A percentile compares a stretch with the other conserved stretches of the same genome.
Evolutionary conservation across 2,329 filamentous ascomycete genomes (phyloP).

Genomic region (Aspergillus carbonarius): DNA sequence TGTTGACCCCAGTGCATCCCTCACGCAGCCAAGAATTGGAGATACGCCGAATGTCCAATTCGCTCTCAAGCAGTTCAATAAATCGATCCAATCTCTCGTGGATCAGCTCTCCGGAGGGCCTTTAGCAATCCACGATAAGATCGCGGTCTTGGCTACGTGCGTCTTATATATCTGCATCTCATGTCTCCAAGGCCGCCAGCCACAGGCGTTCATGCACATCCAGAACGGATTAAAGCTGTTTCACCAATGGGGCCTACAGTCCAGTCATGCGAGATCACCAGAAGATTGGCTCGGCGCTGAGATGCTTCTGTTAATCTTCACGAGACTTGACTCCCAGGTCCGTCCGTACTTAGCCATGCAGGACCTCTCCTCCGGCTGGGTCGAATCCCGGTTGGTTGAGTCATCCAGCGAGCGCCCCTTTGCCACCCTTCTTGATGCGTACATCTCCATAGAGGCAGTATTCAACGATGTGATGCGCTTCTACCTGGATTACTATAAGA

Average conservation of each 20-base stretch:
- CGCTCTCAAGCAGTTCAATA: not conserved
- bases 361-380: not conserved
- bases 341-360: not conserved
- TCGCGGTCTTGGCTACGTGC: not conserved
- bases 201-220: not conserved
- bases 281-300: not conserved
- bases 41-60: not conserved
- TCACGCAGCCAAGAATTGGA: not conserved
- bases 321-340: not conserved
- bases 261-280: too few relatives aligned
- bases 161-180: not conserved
- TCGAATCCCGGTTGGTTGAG: not conserved
- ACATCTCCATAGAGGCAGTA: not conserved
- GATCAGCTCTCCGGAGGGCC: too few relatives aligned
- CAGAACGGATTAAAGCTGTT: not conserved
- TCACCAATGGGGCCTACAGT: not conserved
- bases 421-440: not conserved
- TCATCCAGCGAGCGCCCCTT: not conserved
- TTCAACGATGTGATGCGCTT: not conserved
- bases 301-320: not conserved
- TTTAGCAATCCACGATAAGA: too few relatives aligned
- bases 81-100: not conserved
- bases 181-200: not conserved
- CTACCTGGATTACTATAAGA: not conserved
- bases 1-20: not conserved